Base-by-base conservation (phyloP, 1,139 yeast species). In the Hemisphaericaspora lyxosophila region DNA sequence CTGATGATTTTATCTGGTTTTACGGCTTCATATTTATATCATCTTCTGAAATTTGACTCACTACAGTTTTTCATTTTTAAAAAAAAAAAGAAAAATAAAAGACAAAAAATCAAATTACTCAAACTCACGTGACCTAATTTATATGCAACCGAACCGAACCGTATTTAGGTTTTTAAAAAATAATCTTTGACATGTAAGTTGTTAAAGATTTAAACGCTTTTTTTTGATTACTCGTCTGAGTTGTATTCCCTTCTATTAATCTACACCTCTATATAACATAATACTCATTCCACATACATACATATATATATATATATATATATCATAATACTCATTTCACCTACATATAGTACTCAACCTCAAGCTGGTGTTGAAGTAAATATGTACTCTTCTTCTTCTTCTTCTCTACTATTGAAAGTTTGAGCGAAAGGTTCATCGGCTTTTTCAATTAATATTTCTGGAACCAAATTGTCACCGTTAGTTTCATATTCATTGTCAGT, bases 401-500 rank as follows among this genome's bases (percentile, higher is more conserved):
- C 33, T 18, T 17, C 15, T 11, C 12, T 28, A 14, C 16, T 14
- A 12, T 20, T 23, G 16, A 22, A 5, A 19, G 18, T 19, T 18
- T 25, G 27, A 17, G 7, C 29, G 13, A 20, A 19, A 22, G 16
- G 23, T 15, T 14, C 37, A 7, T 31, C 43, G 4, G n/a, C 18
- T 9, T 15, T 25, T 13, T 34, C 31, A 19, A 19, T 29, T 9
- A 12, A 9, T 15, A 20, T 33, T 6, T 26, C 38, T 8, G 38
- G 40, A 5, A 25, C 49, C 12, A 15, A 7, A 9, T 35, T 44
- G 19, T 31, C 35, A 8, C 23, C 39, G 5, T 23, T 32, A 5
- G 45, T 48, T 8, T 45, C 46, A 13, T 44, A 44, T n/a, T 42
- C 40, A 7, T 48, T 58, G 6, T 44, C 45, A 11, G 47, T 55